Percentiles rank a stretch among this genome's conserved stretches.
Evolutionary conservation across 2,329 filamentous ascomycete species (phyloP).

Genomic region (Didymellaceae sp.): DNA sequence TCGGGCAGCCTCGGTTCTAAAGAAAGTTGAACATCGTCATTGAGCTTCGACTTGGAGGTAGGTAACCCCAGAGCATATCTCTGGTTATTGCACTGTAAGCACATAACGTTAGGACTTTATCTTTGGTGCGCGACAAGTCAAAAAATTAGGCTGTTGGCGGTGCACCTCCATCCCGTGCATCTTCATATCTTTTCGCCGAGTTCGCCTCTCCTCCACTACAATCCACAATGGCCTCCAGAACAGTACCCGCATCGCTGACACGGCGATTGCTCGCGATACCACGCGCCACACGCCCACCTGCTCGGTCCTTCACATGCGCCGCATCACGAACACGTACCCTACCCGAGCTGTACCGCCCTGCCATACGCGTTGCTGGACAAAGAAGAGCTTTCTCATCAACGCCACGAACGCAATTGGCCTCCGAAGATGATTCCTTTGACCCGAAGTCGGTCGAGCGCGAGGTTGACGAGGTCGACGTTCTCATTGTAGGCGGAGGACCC

Average conservation of each 20-base stretch:
- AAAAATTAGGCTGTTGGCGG: constrained; percentile 2
- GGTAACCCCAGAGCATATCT: constrained; percentile 19
- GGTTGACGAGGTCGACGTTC: constrained; percentile 92
- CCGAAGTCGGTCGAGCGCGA: constrained; percentile 75
- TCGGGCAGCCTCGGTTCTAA: constrained; percentile 7
- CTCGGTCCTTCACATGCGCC: constrained; percentile 29
- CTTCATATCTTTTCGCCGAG: constrained; percentile 14
- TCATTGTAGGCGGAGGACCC: constrained; percentile 95
- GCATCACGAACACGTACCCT: constrained; percentile 22
- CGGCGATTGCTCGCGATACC: constrained; percentile 35
- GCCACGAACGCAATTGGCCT: constrained; percentile 37
- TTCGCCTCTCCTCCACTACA: constrained; percentile 11
- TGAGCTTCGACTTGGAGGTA: constrained; percentile 22
- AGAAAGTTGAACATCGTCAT: constrained; percentile 17
- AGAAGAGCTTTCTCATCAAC: constrained; percentile 46
- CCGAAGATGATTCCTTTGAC: constrained; percentile 49
- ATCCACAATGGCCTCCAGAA: constrained; percentile 42
- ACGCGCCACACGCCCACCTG: constrained; percentile 25
- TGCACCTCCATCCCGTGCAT: constrained; percentile 7
- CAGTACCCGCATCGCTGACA: constrained; percentile 35
- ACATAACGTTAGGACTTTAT: constrained; percentile 1
- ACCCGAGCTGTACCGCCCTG: constrained; percentile 39
- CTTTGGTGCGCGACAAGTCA: constrained; percentile 8
- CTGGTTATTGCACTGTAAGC: constrained; percentile 10
- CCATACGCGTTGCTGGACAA: constrained; percentile 47